Evolutionary conservation across 345 rosid species (phyloP).

Genomic region (Sonneratia caseolaris): DNA sequence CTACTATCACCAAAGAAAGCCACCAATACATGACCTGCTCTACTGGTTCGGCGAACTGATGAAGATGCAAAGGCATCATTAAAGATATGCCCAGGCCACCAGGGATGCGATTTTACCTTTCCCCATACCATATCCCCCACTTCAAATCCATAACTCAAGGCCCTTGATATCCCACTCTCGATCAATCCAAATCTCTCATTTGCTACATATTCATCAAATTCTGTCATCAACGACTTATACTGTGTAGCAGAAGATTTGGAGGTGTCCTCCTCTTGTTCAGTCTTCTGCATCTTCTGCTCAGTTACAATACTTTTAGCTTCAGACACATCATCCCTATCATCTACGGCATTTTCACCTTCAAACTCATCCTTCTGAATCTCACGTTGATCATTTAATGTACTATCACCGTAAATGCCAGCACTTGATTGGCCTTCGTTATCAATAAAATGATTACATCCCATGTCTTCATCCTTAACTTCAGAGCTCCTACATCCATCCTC

Average conservation of each 20-base stretch:
- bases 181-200: conserved; percentile 48
- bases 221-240: conserved; percentile 59
- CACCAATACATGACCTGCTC: conserved; percentile 78
- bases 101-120: conserved; percentile 98
- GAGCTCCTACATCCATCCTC: conserved; percentile 2
- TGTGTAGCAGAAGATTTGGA: conserved; percentile 8
- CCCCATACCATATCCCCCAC: conserved; percentile 99
- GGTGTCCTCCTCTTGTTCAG: conserved; percentile 16
- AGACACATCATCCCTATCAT: neutral
- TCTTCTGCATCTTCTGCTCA: conserved; percentile 4
- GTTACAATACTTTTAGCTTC: neutral
- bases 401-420: neutral
- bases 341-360: neutral
- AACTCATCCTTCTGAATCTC: neutral
- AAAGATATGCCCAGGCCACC: conserved; percentile 99
- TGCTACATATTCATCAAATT: conserved; percentile 88
- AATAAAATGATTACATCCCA: neutral
- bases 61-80: conserved; percentile 77
- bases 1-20: conserved; percentile 98
- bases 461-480: conserved; percentile 11
- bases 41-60: conserved; percentile 74
- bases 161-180: conserved; percentile 55
- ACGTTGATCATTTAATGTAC: neutral
- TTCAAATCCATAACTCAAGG: conserved; percentile 70
- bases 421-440: neutral